Evolutionary conservation across 2,329 filamentous ascomycete genomes (phyloP).

Genomic region (Colletotrichum magnum): DNA sequence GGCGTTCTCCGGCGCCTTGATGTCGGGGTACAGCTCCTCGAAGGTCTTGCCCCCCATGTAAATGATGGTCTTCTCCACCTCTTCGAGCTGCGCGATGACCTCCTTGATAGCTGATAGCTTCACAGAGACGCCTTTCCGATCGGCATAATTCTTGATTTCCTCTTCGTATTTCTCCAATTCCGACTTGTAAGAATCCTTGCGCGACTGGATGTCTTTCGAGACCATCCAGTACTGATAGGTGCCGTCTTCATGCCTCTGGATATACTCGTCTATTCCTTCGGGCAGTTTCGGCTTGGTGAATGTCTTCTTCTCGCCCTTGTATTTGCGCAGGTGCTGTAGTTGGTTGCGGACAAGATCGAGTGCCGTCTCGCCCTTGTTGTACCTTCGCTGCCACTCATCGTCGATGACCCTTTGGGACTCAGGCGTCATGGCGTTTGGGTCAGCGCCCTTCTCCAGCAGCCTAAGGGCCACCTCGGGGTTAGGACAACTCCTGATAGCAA

Average conservation of each 20-base stretch:
- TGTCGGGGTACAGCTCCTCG: slow-evolving; percentile 72
- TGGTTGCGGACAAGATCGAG: slow-evolving; percentile 73
- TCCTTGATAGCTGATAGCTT: slow-evolving; percentile 70
- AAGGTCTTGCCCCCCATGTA: slow-evolving; percentile 77
- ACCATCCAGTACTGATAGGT: slow-evolving; percentile 74
- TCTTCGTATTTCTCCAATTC: slow-evolving; percentile 48
- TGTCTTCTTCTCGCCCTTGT: slow-evolving; percentile 51
- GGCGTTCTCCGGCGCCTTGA: slow-evolving; percentile 46
- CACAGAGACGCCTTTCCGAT: slow-evolving; percentile 53
- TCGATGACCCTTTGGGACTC: slow-evolving; percentile 53
- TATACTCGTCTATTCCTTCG: slow-evolving; percentile 64
- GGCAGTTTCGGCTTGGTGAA: slow-evolving; percentile 47
- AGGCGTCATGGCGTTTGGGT: slow-evolving; percentile 72
- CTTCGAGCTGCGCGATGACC: slow-evolving; percentile 65
- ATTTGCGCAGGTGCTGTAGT: slow-evolving; percentile 64
- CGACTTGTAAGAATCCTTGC: slow-evolving; percentile 53
- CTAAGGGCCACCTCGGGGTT: slow-evolving; percentile 64
- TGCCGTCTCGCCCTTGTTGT: slow-evolving; percentile 61
- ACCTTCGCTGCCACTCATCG: slow-evolving; percentile 49
- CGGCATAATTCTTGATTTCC: slow-evolving; percentile 41
- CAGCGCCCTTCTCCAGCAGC: slow-evolving; percentile 74
- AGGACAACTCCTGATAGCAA: slow-evolving; percentile 67
- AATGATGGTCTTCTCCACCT: slow-evolving; percentile 68
- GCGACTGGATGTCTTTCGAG: slow-evolving; percentile 53
- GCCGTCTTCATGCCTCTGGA: slow-evolving; percentile 63